A percentile compares a stretch with the other conserved stretches of the same genome.
Conservation (phyloP, 805 yeast genomes). For the Pichia manshurica region DNA sequence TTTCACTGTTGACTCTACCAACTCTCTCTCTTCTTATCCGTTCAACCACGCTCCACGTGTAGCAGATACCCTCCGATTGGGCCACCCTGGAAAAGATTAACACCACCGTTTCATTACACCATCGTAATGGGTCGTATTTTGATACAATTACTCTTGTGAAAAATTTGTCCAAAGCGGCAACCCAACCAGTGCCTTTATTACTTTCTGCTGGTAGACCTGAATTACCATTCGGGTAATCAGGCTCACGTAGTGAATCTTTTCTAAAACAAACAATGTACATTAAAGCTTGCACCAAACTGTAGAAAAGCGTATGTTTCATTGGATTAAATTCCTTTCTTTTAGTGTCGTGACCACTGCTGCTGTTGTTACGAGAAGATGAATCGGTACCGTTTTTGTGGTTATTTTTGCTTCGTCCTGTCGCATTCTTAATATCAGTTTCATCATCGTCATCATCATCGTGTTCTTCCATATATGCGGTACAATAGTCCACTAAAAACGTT, state of each 20-base stretch:
- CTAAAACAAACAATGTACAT: slow-evolving; percentile 90
- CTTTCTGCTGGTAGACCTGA: slow-evolving; percentile 3
- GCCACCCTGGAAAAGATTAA: slow-evolving; percentile 90
- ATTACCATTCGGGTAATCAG: slow-evolving; percentile 10
- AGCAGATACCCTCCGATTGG: slow-evolving; percentile 82
- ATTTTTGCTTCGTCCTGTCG: slow-evolving; percentile 56
- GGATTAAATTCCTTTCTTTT: slow-evolving; percentile 9
- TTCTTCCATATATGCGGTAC: slow-evolving; percentile 72
- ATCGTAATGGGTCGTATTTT: slow-evolving; percentile 88
- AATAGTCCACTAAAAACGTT: slow-evolving; percentile 79
- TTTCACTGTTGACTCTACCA: slow-evolving; percentile 10
- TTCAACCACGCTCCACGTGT: slow-evolving; percentile 89
- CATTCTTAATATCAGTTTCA: slow-evolving; percentile 18
- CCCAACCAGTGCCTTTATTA: slow-evolving; percentile 48
- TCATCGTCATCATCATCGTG: slow-evolving; percentile 77
- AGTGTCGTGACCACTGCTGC: not conserved
- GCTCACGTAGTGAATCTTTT: slow-evolving; percentile 45
- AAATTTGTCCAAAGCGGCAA: slow-evolving; percentile 73
- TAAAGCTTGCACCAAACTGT: slow-evolving; percentile 85
- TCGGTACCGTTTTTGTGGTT: slow-evolving; percentile 1
- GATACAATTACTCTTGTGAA: slow-evolving; percentile 82
- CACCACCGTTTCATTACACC: slow-evolving; percentile 90
- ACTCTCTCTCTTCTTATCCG: slow-evolving; percentile 73
- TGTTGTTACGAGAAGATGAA: not conserved
- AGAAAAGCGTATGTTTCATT: slow-evolving; percentile 39